Base-by-base conservation (phyloP, 805 yeast species). In the Cyberlindnera galapagoensis region DNA sequence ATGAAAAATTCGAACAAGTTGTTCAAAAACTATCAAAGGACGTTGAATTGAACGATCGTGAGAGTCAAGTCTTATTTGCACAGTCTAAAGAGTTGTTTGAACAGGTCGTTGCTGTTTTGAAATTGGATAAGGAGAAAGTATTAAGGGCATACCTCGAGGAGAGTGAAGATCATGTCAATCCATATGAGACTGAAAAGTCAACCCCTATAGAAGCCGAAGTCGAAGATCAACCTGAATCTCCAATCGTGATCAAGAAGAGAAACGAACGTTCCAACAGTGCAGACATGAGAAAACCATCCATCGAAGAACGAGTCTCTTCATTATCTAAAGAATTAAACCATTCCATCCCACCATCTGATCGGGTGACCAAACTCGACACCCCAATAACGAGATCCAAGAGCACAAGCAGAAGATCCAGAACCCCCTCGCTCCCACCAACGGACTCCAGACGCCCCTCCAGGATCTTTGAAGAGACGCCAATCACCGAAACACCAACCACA, bases 21-120 rank as follows among this genome's bases (percentile, higher is more conserved):
- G 51, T 77, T 33, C 49, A 65, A 4, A 51, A 57, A 19, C 52
- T 77, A 36, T 69, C 70, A 1, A 51, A 52, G 16, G 62, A 64
- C 3, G 58, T 76, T 3, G 65, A 62, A 33, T 45, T 57, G 13
- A 76, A 73, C 40, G 73, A 74, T n/a, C 61, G 59, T 33, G 71
- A 71, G 28, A 59, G 73, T 4, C 60, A 65, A 34, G 40, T 52
- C 3, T 47, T 74, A 3, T 49, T 76, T 28, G 60, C 56, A 24
- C 69, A 71, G 31, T 68, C 73, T 34, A 68, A 68, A 28, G 63
- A 62, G 7, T 57, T 67, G 14, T 59, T 77, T 38, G 59, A 56
- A 17, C 57, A 68, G 19, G 38, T 65, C 27, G 62, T 57, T 9
- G 56, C 57, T 26, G 43, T 56, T 34, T 66, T 45, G 20, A 26